Base-by-base conservation (phyloP, 345 rosid species). In the Angophora floribunda region DNA sequence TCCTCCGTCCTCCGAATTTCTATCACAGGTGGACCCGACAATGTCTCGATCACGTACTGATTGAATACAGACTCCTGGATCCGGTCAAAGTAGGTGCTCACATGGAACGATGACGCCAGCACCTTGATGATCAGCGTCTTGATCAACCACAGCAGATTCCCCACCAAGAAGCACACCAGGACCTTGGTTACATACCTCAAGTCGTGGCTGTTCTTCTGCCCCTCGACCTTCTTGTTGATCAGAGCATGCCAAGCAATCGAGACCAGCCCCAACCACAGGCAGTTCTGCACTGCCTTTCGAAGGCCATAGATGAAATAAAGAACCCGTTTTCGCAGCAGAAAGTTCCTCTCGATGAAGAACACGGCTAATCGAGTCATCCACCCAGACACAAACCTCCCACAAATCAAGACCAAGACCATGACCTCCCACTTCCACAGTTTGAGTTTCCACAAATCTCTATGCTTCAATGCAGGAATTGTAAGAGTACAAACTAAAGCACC, bases 361-460 rank as follows among this genome's bases (percentile, higher is more conserved):
- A 97, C 99, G 3, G 92, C 89, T 8, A 96, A 86, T 88, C 92
- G 91, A 85, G 96, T 94, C 82, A 95, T 92, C 99, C 99, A 96
- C 51, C 98, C 96, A 0, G 99, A 97, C 51, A 96, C 96, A 88
- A 97, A 87, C 65, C 99, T 92, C 26, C 98, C 99, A 87, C 97
- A 96, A 44, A 97, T 96, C 92, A 97, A 90, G 41, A 96, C 96
- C 88, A 96, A 90, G 80, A 95, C 89, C 93, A 96, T 86, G 79
- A 96, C 96, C 87, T 92, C 97, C 99, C 99, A 97, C 92, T 95
- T 97, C 99, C 99, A 97, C 12, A 97, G 88, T 87, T 89, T 87
- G 51, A 97, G 95, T 32, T 90, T 89, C 96, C 94, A 93, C 11
- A 96, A 53, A 47, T 59, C 55, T 90, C 86, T 88, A 26, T 79